Base-by-base conservation (phyloP, 1,284 basidiomycete genomes). In the Irpex sp. region DNA sequence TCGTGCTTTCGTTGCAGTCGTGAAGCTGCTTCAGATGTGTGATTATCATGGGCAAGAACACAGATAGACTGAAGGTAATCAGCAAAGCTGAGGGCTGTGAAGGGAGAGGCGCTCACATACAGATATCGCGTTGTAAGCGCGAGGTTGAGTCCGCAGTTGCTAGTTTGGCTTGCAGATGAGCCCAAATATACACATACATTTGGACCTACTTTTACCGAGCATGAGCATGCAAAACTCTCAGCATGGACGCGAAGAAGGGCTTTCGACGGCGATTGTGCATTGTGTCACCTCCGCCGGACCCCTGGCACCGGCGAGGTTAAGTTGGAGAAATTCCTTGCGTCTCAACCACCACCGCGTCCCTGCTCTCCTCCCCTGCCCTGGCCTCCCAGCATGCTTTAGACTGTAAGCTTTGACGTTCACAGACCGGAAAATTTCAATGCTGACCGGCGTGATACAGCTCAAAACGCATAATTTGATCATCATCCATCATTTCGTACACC, bases 401-500 rank as follows among this genome's bases (percentile, higher is more conserved):
- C 49, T 51, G 17, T 51, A 17, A 26, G n/a, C n/a, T 26, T 13
- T 21, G 17, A 17, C 21, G 15, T 51, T 21, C 19, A 26, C 49
- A 51, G n/a, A 13, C n/a, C 19, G 13, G 15, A 17, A 9, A 51
- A 26, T 17, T 17, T 17, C 17, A 21, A 6, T 17, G 13, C 49
- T 51, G 49, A 51, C n/a, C n/a, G 15, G 17, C 19, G 8, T 51
- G n/a, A 33, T 26, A 9, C n/a, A 17, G 9, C 17, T 26, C 8
- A 26, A 51, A 51, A 51, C 49, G 49, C 36, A 58, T 33, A 15
- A 47, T 59, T 59, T 35, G 13, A 49, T 65, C 61, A 62, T 60
- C 61, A 65, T 63, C 64, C 60, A 65, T 65, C 64, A 62, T 59
- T 62, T 59, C 36, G 17, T 50, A 35, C 33, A 35, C 58, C 58